These are phyloP conservation scores for Phyllosticta ampelicida DNA, from an alignment of 2,329 filamentous ascomycete genomes.

Conservation along the genomic window DNA sequence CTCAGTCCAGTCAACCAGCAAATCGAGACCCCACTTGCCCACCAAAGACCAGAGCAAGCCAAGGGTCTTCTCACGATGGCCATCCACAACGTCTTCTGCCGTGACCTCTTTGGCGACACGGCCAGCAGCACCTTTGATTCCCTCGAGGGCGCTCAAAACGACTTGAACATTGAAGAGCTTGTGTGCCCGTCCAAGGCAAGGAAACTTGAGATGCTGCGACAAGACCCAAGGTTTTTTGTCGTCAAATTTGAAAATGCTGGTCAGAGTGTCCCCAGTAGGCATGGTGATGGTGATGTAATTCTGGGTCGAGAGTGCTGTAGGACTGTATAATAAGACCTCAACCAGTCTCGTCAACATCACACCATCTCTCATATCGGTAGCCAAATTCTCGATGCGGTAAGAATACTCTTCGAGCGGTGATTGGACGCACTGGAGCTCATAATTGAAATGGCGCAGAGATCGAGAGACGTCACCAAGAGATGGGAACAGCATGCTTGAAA, in stretches of 20 bases:
- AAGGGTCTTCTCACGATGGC: constrained; percentile 49
- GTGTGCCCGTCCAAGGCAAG: constrained; percentile 43
- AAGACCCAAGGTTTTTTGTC: constrained; percentile 36
- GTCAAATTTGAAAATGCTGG: constrained; percentile 22
- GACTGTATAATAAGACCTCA: constrained; percentile 44
- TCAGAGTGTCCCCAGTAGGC: constrained; percentile 35
- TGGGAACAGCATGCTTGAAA: constrained; percentile 45
- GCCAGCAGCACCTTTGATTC: constrained; percentile 30
- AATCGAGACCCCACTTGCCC: constrained; percentile 43
- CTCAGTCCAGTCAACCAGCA: constrained; percentile 45
- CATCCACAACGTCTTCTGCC: constrained; percentile 40
- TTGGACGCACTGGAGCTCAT: constrained; percentile 44
- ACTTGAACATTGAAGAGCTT: constrained; percentile 51
- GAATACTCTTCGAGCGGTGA: constrained; percentile 48
- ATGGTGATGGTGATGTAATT: constrained; percentile 36
- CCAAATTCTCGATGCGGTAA: constrained; percentile 49
- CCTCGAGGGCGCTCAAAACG: constrained; percentile 43
- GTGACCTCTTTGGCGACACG: constrained; percentile 35
- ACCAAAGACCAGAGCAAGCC: constrained; percentile 50
- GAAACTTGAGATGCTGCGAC: constrained; percentile 48
- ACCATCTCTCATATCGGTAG: constrained; percentile 52
- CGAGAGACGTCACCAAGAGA: constrained; percentile 48
- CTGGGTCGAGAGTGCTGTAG: constrained; percentile 20
- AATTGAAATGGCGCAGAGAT: constrained; percentile 46
- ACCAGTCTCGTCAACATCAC: constrained; percentile 49